Base-by-base conservation (phyloP, 306 rosid genomes). In the Leucaena leucocephala region DNA sequence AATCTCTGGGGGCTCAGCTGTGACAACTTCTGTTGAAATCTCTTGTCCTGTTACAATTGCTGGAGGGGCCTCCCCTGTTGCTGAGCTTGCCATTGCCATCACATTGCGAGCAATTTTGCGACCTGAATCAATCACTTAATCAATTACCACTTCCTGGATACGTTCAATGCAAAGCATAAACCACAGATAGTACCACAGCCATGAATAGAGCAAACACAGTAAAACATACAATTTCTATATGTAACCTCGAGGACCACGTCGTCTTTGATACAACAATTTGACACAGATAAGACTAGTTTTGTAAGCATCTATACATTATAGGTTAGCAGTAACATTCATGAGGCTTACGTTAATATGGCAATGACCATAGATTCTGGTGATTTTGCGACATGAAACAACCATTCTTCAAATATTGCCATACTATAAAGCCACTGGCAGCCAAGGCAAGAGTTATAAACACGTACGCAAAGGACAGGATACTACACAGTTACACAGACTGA, bases 41-140 rank as follows among this genome's bases (percentile, higher is more conserved):
- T 91, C 97, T 66, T 92, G 88, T 46, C 94, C 88, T 27, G 97
- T 86, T 50, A 90, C 97, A 94, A 89, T 89, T 21, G 92, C 88
- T 86, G 94, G 88, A 1, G 92, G 92, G 42, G 93, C 97, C 77
- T 95, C 98, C 49, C 98, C 97, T 36, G 99, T 90, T 55, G 64
- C 64, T 1, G 64, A 58, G 36, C 36, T 58, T 58, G 97, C 97
- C 99, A 92, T 95, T 77, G 91, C 88, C 84, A 84, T 81, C 77
- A 95, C 99, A 86, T 89, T 88, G 34, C 99, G 91, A 61, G 89
- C 89, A 79, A 90, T 15, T 84, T 91, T 92, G 16, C 93, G 86
- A 80, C 97, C 98, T 95, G 74, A 69, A 74, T 83, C 79, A 77
- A 91, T 91, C 35, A 42, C 48, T 65, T 12, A 8, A 38, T 3